A percentile compares a stretch with the other conserved stretches of the same genome.
phyloP scores from a whole-genome alignment of 352 stramenopile genomes.

The Phytophthora brassicae region DNA sequence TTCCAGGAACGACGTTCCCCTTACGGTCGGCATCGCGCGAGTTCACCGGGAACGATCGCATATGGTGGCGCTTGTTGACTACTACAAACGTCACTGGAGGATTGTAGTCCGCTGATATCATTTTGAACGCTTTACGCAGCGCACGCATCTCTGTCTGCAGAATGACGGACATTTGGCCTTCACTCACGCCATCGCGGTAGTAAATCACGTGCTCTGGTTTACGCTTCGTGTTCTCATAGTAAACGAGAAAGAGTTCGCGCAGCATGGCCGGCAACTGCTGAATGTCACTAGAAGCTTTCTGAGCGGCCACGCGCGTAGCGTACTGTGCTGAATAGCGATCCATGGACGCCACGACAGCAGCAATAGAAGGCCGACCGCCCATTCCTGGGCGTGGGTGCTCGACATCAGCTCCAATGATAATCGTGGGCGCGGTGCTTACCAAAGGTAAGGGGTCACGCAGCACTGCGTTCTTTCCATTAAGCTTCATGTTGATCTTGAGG shows the following conservation, averaged over 20 bases:
- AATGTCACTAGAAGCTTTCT: constrained; percentile 53
- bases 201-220: constrained; percentile 83
- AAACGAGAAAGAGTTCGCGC: constrained; percentile 71
- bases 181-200: constrained; percentile 85
- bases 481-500: constrained; percentile 77
- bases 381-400: constrained; percentile 61
- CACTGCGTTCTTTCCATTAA: constrained; percentile 64
- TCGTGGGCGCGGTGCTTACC: constrained; percentile 52
- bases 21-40: constrained; percentile 50
- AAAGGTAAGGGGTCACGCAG: constrained; percentile 46
- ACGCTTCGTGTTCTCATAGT: constrained; percentile 62
- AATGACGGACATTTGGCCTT: constrained; percentile 79
- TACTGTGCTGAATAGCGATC: constrained; percentile 61
- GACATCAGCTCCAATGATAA: constrained; percentile 82
- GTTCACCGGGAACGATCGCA: constrained; percentile 59
- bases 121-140: constrained; percentile 64
- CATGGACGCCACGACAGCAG: constrained; percentile 75
- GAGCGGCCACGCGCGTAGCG: constrained; percentile 49
- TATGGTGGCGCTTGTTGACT: constrained; percentile 88
- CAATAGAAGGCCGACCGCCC: constrained; percentile 60
- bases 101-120: constrained; percentile 57
- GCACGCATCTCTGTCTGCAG: constrained; percentile 78
- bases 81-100: constrained; percentile 85
- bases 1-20: constrained; percentile 67
- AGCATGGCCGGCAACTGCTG: constrained; percentile 59